These are phyloP conservation scores for Croton setiger DNA, from an alignment of 441 rosid species.

Conservation along the genomic window DNA sequence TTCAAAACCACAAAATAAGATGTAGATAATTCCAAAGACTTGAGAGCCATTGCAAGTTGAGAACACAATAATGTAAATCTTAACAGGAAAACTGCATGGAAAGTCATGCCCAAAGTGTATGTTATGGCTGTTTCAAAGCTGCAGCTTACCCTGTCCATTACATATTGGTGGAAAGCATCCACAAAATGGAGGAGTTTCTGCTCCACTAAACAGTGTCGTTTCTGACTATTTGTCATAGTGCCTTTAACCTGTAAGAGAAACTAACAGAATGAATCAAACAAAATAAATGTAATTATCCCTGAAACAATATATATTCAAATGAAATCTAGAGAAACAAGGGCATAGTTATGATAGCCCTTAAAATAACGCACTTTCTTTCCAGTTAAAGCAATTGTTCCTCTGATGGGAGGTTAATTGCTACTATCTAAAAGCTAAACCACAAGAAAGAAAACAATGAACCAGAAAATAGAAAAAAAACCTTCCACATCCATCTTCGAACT, in stretches of 20 bases:
- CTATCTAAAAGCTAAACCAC: not conserved
- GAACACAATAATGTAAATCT: not conserved
- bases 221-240: conserved; percentile 45
- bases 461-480: conserved; percentile 43
- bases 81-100: not conserved
- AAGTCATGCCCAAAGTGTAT: not conserved
- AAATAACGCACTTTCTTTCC: not conserved
- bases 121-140: not conserved
- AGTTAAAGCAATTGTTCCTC: not conserved
- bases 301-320: conserved; percentile 16
- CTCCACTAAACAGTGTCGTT: conserved; percentile 87
- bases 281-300: not conserved
- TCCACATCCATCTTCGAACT: conserved; percentile 98
- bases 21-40: not conserved
- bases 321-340: not conserved
- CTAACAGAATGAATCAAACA: conserved; percentile 15
- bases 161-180: conserved; percentile 98
- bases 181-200: conserved; percentile 98
- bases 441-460: conserved; percentile 6
- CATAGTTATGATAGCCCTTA: not conserved
- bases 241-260: conserved; percentile 61
- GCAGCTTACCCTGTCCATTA: conserved; percentile 86
- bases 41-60: not conserved
- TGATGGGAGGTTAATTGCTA: not conserved
- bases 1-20: not conserved